These are phyloP conservation scores for Suhomyces maxii DNA, from an alignment of 1,139 yeast genomes.

Conservation along the genomic window DNA sequence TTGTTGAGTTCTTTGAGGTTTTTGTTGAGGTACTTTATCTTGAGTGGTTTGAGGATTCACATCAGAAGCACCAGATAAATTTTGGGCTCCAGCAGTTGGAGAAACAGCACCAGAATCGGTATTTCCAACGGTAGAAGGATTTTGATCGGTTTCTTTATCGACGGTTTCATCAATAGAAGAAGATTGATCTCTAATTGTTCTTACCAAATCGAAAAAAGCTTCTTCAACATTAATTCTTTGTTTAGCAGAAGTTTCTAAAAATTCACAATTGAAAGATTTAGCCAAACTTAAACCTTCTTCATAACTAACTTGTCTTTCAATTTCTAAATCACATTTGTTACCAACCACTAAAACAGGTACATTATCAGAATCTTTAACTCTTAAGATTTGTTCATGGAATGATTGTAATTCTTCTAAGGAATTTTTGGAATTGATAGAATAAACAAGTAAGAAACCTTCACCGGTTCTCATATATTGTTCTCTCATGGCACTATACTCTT, in stretches of 20 bases:
- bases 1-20: constrained; percentile 2
- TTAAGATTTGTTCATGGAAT: constrained; percentile 78
- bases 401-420: constrained; percentile 77
- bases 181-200: constrained; percentile 54
- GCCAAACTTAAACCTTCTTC: constrained; percentile 84
- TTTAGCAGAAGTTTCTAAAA: constrained; percentile 92
- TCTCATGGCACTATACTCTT: constrained; percentile 93
- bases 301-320: constrained; percentile 77
- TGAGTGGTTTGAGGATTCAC: constrained; percentile 3
- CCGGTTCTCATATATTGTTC: constrained; percentile 94
- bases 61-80: constrained; percentile 4
- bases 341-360: constrained; percentile 79
- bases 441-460: constrained; percentile 84
- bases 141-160: constrained; percentile 10
- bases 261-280: constrained; percentile 70
- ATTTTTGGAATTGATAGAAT: constrained; percentile 76
- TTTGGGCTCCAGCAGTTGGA: constrained; percentile 1
- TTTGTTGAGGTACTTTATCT: constrained; percentile 2
- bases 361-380: constrained; percentile 77
- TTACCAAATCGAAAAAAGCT: constrained; percentile 76
- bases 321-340: constrained; percentile 73
- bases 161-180: constrained; percentile 14
- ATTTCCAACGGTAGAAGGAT: constrained; percentile 18
- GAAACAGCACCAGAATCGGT: constrained; percentile 7
- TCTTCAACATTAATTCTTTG: constrained; percentile 92